phyloP scores from a whole-genome alignment of 306 rosid genomes.

The Prunus armeniaca region DNA sequence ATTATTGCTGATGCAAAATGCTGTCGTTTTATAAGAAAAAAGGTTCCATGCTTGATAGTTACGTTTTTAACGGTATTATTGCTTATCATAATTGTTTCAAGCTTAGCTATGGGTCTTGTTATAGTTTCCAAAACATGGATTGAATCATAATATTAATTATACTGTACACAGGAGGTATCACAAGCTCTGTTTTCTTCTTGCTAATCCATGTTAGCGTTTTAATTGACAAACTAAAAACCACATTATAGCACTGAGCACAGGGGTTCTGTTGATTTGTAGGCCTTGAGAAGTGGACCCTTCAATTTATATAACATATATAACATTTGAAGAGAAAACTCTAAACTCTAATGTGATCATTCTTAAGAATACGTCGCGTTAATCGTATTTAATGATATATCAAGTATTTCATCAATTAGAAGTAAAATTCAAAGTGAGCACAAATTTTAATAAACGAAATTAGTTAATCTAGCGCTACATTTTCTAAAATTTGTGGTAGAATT shows the following conservation, averaged over 20 bases:
- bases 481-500: no score
- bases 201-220: conserved; percentile 17
- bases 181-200: neutral
- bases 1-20: neutral
- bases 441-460: no score
- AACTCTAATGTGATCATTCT: no score
- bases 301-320: neutral
- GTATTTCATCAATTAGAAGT: no score
- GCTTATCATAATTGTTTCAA: neutral
- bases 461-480: neutral
- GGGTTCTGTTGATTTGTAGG: neutral
- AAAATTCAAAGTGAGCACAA: no score
- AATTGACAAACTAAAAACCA: conserved; percentile 13
- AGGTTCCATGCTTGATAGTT: neutral
- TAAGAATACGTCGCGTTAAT: no score
- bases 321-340: neutral
- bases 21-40: neutral
- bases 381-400: no score
- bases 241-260: neutral
- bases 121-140: neutral
- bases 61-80: conserved; percentile 4
- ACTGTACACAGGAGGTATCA: conserved; percentile 1
- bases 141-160: conserved; percentile 6
- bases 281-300: neutral
- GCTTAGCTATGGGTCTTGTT: neutral